Conservation (phyloP, 352 stramenopile genomes). For the Plasmopara muralis region DNA sequence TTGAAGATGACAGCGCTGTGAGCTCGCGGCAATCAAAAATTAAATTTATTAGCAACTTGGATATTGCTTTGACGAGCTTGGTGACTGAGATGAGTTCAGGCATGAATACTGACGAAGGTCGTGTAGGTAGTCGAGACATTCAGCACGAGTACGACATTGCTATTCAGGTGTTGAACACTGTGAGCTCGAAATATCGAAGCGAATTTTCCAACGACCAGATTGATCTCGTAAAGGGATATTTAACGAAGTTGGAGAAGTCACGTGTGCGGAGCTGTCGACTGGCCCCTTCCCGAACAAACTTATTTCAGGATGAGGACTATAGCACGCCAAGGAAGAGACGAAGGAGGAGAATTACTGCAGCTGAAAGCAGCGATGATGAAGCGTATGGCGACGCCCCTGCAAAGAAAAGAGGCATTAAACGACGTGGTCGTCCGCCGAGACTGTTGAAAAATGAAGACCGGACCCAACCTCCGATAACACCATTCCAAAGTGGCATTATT, state of each 20-base stretch:
- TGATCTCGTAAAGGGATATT: constrained; percentile 67
- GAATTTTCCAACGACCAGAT: constrained; percentile 81
- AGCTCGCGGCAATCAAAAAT: constrained; percentile 79
- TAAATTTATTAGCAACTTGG: constrained; percentile 86
- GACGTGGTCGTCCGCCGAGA: constrained; percentile 30
- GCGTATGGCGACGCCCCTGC: constrained; percentile 30
- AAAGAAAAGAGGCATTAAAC: constrained; percentile 27
- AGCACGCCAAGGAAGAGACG: constrained; percentile 39
- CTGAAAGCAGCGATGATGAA: constrained; percentile 31
- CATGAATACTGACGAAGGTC: constrained; percentile 36
- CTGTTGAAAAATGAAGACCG: constrained; percentile 15
- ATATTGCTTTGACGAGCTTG: constrained; percentile 67
- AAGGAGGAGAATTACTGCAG: constrained; percentile 33
- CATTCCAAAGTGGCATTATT: constrained; percentile 52
- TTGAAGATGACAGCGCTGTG: constrained; percentile 81
- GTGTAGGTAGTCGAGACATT: constrained; percentile 44
- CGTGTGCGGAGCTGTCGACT: constrained; percentile 71
- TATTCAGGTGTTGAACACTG: constrained; percentile 73
- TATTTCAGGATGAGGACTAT: constrained; percentile 32
- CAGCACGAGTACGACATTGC: constrained; percentile 84
- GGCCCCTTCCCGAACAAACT: constrained; percentile 21
- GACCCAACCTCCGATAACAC: constrained; percentile 6
- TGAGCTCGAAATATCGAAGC: constrained; percentile 67
- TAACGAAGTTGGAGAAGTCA: constrained; percentile 76
- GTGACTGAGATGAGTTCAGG: constrained; percentile 53